A percentile compares a stretch with the other conserved stretches of the same genome.
These are phyloP conservation scores for Sporormia fimetaria DNA, from an alignment of 495 filamentous ascomycete species.

Conservation along the genomic window DNA sequence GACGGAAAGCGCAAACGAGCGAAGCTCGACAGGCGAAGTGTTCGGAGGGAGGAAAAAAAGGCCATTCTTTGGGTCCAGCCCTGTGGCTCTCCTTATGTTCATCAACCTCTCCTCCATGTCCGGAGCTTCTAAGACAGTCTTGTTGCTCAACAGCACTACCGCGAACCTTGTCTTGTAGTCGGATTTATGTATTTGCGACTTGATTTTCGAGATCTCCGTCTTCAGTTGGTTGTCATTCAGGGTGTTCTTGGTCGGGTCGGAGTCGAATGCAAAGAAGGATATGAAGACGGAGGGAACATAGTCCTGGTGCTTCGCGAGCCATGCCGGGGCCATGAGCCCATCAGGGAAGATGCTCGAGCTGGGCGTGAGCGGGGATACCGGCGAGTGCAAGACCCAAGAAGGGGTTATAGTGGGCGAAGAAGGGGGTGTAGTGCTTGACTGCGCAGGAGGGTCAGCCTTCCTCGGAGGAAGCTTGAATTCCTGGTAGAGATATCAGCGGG, in stretches of 20 bases:
- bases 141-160: slow-evolving; percentile 68
- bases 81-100: slow-evolving; percentile 63
- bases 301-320: slow-evolving; percentile 76
- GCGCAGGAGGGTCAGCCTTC: slow-evolving; percentile 49
- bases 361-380: slow-evolving; percentile 76
- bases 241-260: slow-evolving; percentile 57
- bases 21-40: slow-evolving; percentile 47
- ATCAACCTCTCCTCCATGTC: slow-evolving; percentile 66
- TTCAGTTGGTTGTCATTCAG: slow-evolving; percentile 78
- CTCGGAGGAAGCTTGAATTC: slow-evolving; percentile 49
- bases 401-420: slow-evolving; percentile 37
- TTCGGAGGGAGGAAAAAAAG: slow-evolving; percentile 65
- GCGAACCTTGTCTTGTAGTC: slow-evolving; percentile 62
- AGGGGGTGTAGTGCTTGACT: slow-evolving; percentile 33
- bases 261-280: slow-evolving; percentile 58
- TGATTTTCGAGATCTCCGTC: slow-evolving; percentile 68
- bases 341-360: slow-evolving; percentile 73
- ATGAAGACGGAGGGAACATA: slow-evolving; percentile 69
- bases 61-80: slow-evolving; percentile 61
- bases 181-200: slow-evolving; percentile 50
- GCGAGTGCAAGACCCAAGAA: slow-evolving; percentile 59
- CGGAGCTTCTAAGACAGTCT: slow-evolving; percentile 44
- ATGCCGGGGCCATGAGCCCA: slow-evolving; percentile 67
- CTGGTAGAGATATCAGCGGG: slow-evolving; percentile 34
- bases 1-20: slow-evolving; percentile 53